These are phyloP conservation scores for Pseudocercospora fijiensis DNA, from an alignment of 2,329 filamentous ascomycete species.

Conservation along the genomic window DNA sequence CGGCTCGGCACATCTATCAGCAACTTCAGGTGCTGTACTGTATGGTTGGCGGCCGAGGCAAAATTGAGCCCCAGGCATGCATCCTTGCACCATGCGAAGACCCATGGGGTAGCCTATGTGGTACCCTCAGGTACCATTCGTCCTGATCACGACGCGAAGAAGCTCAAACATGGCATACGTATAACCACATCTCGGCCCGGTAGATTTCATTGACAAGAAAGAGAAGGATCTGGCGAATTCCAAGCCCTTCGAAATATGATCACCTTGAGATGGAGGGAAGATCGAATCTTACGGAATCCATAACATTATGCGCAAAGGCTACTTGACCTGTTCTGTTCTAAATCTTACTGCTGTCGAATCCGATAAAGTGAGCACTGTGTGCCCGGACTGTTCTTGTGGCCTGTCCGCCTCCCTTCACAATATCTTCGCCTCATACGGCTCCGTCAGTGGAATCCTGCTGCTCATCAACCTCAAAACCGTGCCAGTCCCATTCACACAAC, in stretches of 20 bases:
- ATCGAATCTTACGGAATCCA: background rate
- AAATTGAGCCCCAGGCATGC: background rate
- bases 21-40: too few relatives aligned
- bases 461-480: slow-evolving; percentile 4
- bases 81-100: background rate
- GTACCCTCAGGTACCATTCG: background rate
- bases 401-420: background rate
- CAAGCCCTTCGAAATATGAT: too few relatives aligned
- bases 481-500: background rate
- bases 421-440: slow-evolving; percentile 5
- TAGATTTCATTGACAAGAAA: background rate
- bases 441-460: slow-evolving; percentile 11
- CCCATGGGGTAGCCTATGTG: background rate
- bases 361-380: background rate
- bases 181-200: background rate
- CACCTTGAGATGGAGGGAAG: background rate
- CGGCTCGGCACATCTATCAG: background rate
- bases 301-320: background rate
- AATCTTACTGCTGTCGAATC: background rate
- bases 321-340: background rate
- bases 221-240: background rate
- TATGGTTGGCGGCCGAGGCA: background rate
- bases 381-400: background rate
- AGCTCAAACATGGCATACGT: background rate
- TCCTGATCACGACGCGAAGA: background rate